Conservation (phyloP, 768 basidiomycete genomes). For the Mycena metata region DNA sequence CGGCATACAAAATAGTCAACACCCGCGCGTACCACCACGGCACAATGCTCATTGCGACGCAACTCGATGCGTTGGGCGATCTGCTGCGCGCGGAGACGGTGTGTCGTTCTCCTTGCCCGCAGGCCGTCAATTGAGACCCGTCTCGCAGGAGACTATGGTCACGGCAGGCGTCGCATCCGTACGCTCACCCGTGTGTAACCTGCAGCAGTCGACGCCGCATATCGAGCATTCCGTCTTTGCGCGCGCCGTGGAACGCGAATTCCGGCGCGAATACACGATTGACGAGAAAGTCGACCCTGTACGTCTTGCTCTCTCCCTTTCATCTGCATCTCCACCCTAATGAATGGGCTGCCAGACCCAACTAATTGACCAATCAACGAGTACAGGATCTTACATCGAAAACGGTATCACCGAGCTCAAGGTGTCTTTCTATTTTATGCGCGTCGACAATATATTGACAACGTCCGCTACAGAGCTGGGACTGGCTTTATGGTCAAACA, state of each 20-base stretch:
- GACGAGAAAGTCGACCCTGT: slow-evolving; percentile 45
- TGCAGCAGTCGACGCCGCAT: slow-evolving; percentile 64
- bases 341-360: slow-evolving; percentile 9
- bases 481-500: slow-evolving; percentile 94
- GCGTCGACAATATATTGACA: slow-evolving; percentile 1
- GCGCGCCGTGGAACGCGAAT: slow-evolving; percentile 75
- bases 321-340: background rate
- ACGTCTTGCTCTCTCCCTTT: background rate
- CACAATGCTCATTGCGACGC: slow-evolving; percentile 95
- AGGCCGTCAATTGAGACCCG: no score
- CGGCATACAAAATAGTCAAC: slow-evolving; percentile 95
- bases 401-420: slow-evolving; percentile 80
- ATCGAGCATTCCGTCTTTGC: slow-evolving; percentile 81
- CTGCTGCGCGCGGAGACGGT: slow-evolving; percentile 79
- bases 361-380: slow-evolving; percentile 20
- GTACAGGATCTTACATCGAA: slow-evolving; percentile 70
- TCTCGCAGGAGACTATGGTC: slow-evolving; percentile 75
- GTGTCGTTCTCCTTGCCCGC: slow-evolving; percentile 29
- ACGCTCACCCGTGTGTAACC: slow-evolving; percentile 91
- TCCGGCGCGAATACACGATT: slow-evolving; percentile 69
- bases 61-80: slow-evolving; percentile 78
- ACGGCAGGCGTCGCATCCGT: slow-evolving; percentile 93
- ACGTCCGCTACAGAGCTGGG: slow-evolving; percentile 77
- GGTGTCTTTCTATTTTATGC: slow-evolving; percentile 49
- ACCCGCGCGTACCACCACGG: slow-evolving; percentile 97